These are phyloP conservation scores for Aspergillus ochraceoroseus DNA, from an alignment of 2,329 filamentous ascomycete genomes.

Conservation along the genomic window DNA sequence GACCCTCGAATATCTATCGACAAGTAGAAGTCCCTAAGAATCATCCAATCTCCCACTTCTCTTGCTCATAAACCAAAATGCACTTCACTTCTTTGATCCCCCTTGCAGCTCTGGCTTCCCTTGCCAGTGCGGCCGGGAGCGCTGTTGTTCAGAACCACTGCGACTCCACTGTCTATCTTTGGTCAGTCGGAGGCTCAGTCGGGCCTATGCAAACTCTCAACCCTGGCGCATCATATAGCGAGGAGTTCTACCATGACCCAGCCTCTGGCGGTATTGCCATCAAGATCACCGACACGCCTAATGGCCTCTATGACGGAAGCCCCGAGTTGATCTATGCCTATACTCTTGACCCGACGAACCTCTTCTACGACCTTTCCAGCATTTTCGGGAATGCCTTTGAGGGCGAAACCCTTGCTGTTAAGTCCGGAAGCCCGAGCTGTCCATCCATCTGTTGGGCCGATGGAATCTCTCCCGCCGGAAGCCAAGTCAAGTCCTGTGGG, in stretches of 20 bases:
- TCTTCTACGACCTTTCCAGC: constrained; percentile 44
- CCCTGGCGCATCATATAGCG: constrained; percentile 33
- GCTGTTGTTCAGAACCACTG: constrained; percentile 42
- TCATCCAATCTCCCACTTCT: too few species aligned
- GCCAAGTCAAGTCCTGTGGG: constrained; percentile 30
- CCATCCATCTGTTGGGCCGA: constrained; percentile 31
- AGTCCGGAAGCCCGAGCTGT: constrained; percentile 25
- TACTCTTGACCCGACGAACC: constrained; percentile 33
- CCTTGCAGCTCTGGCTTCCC: constrained; percentile 31
- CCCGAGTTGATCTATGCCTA: constrained; percentile 43
- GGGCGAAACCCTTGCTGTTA: constrained; percentile 25
- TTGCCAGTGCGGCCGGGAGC: constrained; percentile 34
- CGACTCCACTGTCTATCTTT: constrained; percentile 35
- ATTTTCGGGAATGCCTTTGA: constrained; percentile 43
- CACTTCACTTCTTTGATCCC: constrained; percentile 29
- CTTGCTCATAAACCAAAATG: constrained; percentile 25
- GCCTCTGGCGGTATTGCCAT: constrained; percentile 41
- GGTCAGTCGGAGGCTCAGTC: constrained; percentile 36
- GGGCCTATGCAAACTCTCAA: constrained; percentile 30
- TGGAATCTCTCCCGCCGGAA: constrained; percentile 29
- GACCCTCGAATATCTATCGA: too few species aligned
- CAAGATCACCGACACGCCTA: constrained; percentile 38
- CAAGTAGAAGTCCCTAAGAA: too few species aligned
- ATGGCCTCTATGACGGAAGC: constrained; percentile 37
- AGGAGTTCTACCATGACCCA: constrained; percentile 35